Evolutionary conservation across 1,139 yeast species (phyloP).

Genomic region (Scheffersomyces parashehatae): DNA sequence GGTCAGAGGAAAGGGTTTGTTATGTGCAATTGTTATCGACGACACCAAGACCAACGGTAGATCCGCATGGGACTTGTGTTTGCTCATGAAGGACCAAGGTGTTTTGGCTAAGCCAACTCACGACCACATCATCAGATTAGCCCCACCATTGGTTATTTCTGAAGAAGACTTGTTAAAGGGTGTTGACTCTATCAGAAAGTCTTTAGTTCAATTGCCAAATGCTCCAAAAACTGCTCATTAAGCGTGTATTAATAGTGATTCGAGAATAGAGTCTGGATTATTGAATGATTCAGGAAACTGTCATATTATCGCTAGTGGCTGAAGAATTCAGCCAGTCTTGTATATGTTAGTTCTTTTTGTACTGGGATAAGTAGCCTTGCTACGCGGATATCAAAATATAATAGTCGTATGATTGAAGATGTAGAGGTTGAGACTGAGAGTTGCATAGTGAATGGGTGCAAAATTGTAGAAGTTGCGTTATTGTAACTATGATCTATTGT

Average conservation of each 20-base stretch:
- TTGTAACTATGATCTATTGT: too few relatives aligned
- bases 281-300: too few relatives aligned
- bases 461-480: too few relatives aligned
- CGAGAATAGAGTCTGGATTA: too few relatives aligned
- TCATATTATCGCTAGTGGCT: too few relatives aligned
- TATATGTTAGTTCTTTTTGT: too few relatives aligned
- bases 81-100: constrained; percentile 85
- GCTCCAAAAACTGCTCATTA: constrained; percentile 48
- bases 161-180: constrained; percentile 86
- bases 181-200: constrained; percentile 65
- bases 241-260: not conserved
- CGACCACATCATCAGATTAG: constrained; percentile 90
- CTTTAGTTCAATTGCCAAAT: constrained; percentile 61
- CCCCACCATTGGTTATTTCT: constrained; percentile 92
- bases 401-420: too few relatives aligned
- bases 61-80: constrained; percentile 95
- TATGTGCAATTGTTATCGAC: constrained; percentile 91
- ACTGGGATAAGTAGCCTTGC: too few relatives aligned
- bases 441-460: too few relatives aligned
- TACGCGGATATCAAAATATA: too few relatives aligned
- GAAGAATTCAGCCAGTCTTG: too few relatives aligned
- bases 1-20: constrained; percentile 89
- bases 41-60: constrained; percentile 81
- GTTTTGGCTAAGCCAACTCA: constrained; percentile 97
- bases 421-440: too few relatives aligned